Evolutionary conservation across 1,139 yeast genomes (phyloP), one percentile per base, ranked within the genome.

Genomic region (Yamadazyma membranifaciens): DNA sequence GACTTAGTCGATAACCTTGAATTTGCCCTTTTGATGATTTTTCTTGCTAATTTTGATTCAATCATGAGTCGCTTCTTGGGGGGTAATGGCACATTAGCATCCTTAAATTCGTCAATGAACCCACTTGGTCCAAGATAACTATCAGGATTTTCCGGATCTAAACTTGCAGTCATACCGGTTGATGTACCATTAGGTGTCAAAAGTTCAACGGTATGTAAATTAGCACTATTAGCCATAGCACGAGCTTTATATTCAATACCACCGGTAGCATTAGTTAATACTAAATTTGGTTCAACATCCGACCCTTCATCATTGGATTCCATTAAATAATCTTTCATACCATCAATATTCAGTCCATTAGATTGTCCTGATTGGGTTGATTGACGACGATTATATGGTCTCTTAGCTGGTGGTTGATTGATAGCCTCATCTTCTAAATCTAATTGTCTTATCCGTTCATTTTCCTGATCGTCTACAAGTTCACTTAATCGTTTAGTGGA

Each of bases 1-100:
- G 75, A 68, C 44, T 71, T 67, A 26, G 57, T 59, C 6, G 67
- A 59, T 2, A 59, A 43, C 33, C 60, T 57, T 2, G 60, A 46
- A 5, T 54, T 48, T 3, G 63, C 50, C 9, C 54, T 38, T 43
- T 59, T 63, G 15, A 62, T 58, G 22, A 60, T 49, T 40, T 60
- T 55, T 27, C 46, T 36, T 2, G 60, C 60, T n/a, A 56, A 50
- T 43, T 61, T 64, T 2, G 63, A 56, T 34, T 62, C 67, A n/a
- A 51, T 56, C 34, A 56, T 47, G 31, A 55, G 49, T 42, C 58
- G 61, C 44, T 56, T 60, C 36, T 48, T 57, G 16, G 54, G 45
- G 4, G 57, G 49, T 20, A 55, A 40, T 11, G 62, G 62, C 3
- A 16, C 3, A 55, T 45, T 20, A 22, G 15, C 9, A 14, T 7